Base-by-base conservation (phyloP, 768 basidiomycete species). In the Naematelia aurantialba region DNA sequence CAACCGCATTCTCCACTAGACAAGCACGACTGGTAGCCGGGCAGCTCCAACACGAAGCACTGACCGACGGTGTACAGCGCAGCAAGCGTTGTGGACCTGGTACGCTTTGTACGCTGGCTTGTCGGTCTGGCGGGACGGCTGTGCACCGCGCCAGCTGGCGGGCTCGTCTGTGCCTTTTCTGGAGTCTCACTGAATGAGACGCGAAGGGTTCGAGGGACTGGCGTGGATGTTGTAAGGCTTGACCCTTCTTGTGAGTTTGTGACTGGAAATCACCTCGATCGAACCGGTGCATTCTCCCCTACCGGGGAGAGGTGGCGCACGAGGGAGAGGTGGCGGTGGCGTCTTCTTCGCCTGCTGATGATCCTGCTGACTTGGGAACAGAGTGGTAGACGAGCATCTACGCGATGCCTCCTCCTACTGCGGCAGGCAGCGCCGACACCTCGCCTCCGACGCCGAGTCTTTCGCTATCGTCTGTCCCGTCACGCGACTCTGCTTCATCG, bases 401-500 rank as follows among this genome's bases (percentile, higher is more conserved):
- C 24, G 13, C 21, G 5, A 29, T 13, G 27, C 4, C 3, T 34
- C 24, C 10, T 19, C 52, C 29, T 27, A 27, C 52, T 34, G 44
- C 22, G 31, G 17, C 26, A 8, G 17, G 21, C 1, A 42, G 24
- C 12, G 17, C 11, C 19, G 48, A 24, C 19, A 26, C n/a, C 31
- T 27, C 34, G 17, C 56, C 25, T 44, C 46, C 5, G 29, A 27
- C 25, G n/a, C 57, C 29, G 46, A 45, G 5, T 56, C 61, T 11
- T 44, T 45, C 19, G 26, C 52, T 19, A 59, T 39, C 34, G 17
- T 39, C 34, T 39, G 34, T 39, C 17, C 34, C 61, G 3, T 58
- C 61, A 2, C 49, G 51, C 5, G 54, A 56, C 8, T 42, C 61
- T 19, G 17, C 61, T 25, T 39, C 34, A 8, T 39, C 34, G 17